A percentile compares a stretch with the other conserved stretches of the same genome.
These are phyloP conservation scores for Pseudopediastrum boryanum DNA, from an alignment of 139 green algal genomes.

Conservation along the genomic window DNA sequence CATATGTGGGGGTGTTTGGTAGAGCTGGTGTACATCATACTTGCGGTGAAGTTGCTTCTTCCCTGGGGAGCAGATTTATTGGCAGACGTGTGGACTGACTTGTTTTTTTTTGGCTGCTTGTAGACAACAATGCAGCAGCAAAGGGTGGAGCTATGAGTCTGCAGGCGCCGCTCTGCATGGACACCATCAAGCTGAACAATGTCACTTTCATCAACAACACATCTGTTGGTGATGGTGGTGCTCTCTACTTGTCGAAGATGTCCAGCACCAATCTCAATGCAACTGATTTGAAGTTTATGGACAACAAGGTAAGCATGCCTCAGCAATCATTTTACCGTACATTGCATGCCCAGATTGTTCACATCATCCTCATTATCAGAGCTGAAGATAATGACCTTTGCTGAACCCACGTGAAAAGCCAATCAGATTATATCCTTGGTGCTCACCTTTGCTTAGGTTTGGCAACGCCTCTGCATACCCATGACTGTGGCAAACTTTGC, in stretches of 20 bases:
- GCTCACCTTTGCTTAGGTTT: too few relatives aligned
- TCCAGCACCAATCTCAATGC: background rate
- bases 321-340: too few relatives aligned
- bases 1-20: background rate
- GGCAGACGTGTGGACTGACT: background rate
- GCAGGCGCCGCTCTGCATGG: background rate
- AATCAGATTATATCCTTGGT: too few relatives aligned
- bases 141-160: conserved; percentile 20
- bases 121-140: background rate
- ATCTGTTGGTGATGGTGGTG: conserved; percentile 6
- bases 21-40: background rate
- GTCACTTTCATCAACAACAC: conserved; percentile 1
- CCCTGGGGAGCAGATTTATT: background rate
- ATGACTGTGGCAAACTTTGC: too few relatives aligned
- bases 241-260: conserved; percentile 21
- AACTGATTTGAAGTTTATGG: background rate
- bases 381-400: too few relatives aligned
- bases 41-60: background rate
- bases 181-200: background rate
- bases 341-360: too few relatives aligned
- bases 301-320: conserved; percentile 32
- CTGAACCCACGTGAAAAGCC: too few relatives aligned
- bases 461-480: too few relatives aligned
- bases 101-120: background rate
- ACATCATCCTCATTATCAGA: too few relatives aligned